Conservation (phyloP, 495 filamentous ascomycete species). For the Penicillium crystallinum region DNA sequence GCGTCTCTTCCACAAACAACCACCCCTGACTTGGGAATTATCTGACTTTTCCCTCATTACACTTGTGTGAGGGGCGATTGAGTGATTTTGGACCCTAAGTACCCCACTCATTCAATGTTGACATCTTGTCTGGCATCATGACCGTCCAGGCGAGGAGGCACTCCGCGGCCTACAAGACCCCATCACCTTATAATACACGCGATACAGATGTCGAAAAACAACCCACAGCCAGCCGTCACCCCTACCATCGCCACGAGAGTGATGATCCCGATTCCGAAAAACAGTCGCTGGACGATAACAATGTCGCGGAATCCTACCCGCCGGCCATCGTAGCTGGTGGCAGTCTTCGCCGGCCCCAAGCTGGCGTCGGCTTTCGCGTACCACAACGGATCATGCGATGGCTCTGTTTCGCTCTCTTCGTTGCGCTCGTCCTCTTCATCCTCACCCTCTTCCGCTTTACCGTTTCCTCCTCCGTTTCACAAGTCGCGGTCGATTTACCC, state of each 20-base stretch:
- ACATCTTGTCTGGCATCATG: constrained; percentile 26
- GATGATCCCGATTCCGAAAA: constrained; percentile 27
- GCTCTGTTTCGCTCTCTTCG: constrained; percentile 64
- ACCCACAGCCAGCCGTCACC: constrained; percentile 16
- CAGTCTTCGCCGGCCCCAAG: constrained; percentile 33
- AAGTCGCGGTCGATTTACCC: constrained; percentile 51
- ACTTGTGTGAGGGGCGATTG: background rate
- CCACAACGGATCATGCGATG: constrained; percentile 61
- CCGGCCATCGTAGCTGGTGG: constrained; percentile 46
- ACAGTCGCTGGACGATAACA: constrained; percentile 18
- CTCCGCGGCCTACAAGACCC: constrained; percentile 28
- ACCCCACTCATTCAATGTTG: constrained; percentile 12
- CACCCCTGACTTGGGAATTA: background rate
- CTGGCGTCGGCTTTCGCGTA: constrained; percentile 46
- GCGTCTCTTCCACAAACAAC: constrained; percentile 7
- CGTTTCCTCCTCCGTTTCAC: constrained; percentile 53
- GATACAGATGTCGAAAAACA: constrained; percentile 38
- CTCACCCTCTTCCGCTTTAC: constrained; percentile 65
- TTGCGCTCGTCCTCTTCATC: constrained; percentile 66
- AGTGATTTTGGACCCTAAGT: constrained; percentile 2
- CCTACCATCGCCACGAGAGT: constrained; percentile 20
- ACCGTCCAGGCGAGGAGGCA: constrained; percentile 34
- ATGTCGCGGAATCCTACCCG: constrained; percentile 34
- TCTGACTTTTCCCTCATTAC: background rate
- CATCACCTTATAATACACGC: constrained; percentile 18